These are phyloP conservation scores for Plasmodium billcollinsi DNA, from an alignment of 169 alveolate species.

Conservation along the genomic window DNA sequence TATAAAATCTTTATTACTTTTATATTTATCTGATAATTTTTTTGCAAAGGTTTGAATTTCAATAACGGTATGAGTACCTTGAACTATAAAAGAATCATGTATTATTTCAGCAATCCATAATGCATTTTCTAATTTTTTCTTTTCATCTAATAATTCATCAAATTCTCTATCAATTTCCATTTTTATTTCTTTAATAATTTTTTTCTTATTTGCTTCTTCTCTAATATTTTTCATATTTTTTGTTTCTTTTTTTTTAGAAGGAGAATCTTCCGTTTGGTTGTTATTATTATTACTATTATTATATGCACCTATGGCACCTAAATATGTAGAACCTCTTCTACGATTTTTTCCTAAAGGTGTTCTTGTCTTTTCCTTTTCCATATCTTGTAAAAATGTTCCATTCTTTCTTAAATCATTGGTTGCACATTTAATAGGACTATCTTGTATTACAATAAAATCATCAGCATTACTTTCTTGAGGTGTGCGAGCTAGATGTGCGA, in stretches of 20 bases:
- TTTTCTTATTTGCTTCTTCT: slow-evolving; percentile 76
- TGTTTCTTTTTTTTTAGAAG: slow-evolving; percentile 67
- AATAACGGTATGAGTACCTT: slow-evolving; percentile 36
- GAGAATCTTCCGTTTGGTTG: slow-evolving; percentile 11
- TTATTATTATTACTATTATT: slow-evolving; percentile 4
- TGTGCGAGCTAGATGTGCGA: slow-evolving; percentile 54
- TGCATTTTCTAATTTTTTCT: slow-evolving; percentile 71
- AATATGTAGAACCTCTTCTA: slow-evolving; percentile 16
- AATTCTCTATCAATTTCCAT: slow-evolving; percentile 55
- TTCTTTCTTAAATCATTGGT: slow-evolving; percentile 45
- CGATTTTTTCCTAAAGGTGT: slow-evolving; percentile 75
- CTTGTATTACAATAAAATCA: slow-evolving; percentile 70
- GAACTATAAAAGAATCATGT: slow-evolving; percentile 55
- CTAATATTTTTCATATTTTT: slow-evolving; percentile 41
- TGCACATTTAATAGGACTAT: slow-evolving; percentile 72
- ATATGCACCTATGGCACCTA: slow-evolving; percentile 15
- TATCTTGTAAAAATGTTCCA: slow-evolving; percentile 32
- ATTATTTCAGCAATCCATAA: slow-evolving; percentile 75
- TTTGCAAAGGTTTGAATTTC: slow-evolving; percentile 55
- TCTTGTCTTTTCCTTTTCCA: slow-evolving; percentile 69
- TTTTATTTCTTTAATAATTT: slow-evolving; percentile 51
- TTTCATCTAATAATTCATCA: slow-evolving; percentile 44
- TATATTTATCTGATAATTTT: slow-evolving; percentile 57
- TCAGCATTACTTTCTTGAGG: slow-evolving; percentile 78
- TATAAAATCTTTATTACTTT: slow-evolving; percentile 38